A percentile compares a stretch with the other conserved stretches of the same genome.
Evolutionary conservation across 495 filamentous ascomycete genomes (phyloP).

Genomic region (Tuber calosporum): DNA sequence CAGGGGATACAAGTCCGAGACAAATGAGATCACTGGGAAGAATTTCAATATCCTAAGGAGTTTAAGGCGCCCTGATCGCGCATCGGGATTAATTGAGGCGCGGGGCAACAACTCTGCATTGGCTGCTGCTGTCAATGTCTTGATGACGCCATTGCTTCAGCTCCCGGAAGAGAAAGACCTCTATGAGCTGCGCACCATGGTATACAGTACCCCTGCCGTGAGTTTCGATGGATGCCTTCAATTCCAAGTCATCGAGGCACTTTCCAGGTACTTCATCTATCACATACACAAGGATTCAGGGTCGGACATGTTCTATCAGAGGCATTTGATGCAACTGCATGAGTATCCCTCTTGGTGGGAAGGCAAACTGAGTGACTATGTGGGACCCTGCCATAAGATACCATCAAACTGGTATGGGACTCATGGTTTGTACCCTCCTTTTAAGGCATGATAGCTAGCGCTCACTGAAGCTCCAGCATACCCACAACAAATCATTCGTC

Average conservation of each 20-base stretch:
- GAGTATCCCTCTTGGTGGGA: conserved; percentile 23
- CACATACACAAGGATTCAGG: conserved; percentile 19
- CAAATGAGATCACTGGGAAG: background rate
- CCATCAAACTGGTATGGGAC: conserved; percentile 30
- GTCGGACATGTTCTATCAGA: conserved; percentile 21
- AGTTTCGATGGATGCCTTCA: conserved; percentile 18
- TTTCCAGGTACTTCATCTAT: conserved; percentile 21
- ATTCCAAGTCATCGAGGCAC: conserved; percentile 7
- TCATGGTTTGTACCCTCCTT: conserved; percentile 16
- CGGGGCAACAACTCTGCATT: background rate
- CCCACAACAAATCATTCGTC: background rate
- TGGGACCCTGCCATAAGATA: conserved; percentile 7
- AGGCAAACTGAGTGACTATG: conserved; percentile 13
- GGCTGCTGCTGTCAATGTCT: background rate
- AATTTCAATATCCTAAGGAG: background rate
- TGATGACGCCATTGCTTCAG: background rate
- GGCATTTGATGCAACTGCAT: conserved; percentile 6
- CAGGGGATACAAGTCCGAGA: background rate
- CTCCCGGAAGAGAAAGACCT: background rate
- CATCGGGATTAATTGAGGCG: background rate
- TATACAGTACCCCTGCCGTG: background rate
- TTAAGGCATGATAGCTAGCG: background rate
- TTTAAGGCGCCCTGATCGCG: background rate
- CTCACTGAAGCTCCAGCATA: background rate
- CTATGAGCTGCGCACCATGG: background rate